Conservation (phyloP, 495 filamentous ascomycete genomes). For the Aspergillus sparsus region DNA sequence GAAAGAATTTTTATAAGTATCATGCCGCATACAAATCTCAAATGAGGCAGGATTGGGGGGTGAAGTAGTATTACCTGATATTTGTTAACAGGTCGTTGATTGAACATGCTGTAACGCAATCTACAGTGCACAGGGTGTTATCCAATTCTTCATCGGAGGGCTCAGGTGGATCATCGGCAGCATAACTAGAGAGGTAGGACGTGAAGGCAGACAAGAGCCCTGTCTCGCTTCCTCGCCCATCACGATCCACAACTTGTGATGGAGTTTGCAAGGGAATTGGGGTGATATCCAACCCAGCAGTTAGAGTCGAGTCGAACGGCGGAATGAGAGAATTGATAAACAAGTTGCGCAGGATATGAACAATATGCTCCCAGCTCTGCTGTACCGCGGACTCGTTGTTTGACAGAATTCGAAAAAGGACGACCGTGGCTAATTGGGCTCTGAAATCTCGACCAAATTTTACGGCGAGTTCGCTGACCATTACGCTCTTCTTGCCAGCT, state of each 20-base stretch:
- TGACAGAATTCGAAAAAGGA: slow-evolving; percentile 85
- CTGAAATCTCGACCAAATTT: slow-evolving; percentile 94
- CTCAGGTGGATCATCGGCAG: slow-evolving; percentile 95
- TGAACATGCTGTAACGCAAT: slow-evolving; percentile 88
- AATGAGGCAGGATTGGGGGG: background rate
- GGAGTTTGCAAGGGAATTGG: slow-evolving; percentile 87
- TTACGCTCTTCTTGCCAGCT: slow-evolving; percentile 86
- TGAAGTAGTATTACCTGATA: slow-evolving; percentile 63
- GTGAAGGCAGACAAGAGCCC: slow-evolving; percentile 92
- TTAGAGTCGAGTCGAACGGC: slow-evolving; percentile 73
- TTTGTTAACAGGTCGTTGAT: slow-evolving; percentile 82
- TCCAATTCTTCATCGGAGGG: slow-evolving; percentile 97
- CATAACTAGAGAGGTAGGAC: slow-evolving; percentile 97
- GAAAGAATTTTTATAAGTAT: slow-evolving; percentile 16
- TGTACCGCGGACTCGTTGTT: slow-evolving; percentile 76
- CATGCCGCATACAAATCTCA: background rate
- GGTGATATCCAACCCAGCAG: slow-evolving; percentile 70
- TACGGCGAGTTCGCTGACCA: slow-evolving; percentile 98
- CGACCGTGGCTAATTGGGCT: slow-evolving; percentile 89
- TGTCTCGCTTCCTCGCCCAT: slow-evolving; percentile 69
- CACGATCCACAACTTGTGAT: slow-evolving; percentile 91
- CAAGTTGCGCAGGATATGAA: slow-evolving; percentile 90
- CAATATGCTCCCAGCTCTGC: slow-evolving; percentile 81
- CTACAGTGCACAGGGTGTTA: slow-evolving; percentile 89
- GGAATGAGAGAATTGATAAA: slow-evolving; percentile 95